Evolutionary conservation across 139 green algal genomes (phyloP).

Genomic region (Gonium pectorale): DNA sequence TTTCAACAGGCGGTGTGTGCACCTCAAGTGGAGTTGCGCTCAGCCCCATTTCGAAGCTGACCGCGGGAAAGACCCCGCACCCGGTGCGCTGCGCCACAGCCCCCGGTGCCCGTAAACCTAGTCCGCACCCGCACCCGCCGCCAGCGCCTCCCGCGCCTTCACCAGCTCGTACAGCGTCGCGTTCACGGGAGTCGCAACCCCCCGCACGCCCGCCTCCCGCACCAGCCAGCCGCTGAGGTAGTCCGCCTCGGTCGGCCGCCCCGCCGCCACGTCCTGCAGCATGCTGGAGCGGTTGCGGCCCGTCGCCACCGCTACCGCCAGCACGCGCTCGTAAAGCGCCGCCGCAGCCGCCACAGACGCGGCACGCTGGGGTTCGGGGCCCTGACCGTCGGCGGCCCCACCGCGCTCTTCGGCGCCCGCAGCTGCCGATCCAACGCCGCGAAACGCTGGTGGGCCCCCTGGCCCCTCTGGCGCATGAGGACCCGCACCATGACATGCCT

Average conservation of each 20-base stretch:
- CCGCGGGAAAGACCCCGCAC: too few species aligned
- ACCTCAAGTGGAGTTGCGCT: too few species aligned
- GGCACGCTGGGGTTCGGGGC: too few species aligned
- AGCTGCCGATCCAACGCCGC: background rate
- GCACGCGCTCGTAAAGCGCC: slow-evolving; percentile 21
- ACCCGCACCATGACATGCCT: too few species aligned
- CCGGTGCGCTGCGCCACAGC: too few species aligned
- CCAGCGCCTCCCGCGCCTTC: slow-evolving; percentile 27
- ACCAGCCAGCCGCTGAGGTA: slow-evolving; percentile 58
- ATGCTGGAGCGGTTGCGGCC: slow-evolving; percentile 59
- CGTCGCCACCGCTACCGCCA: slow-evolving; percentile 40
- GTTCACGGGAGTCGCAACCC: slow-evolving; percentile 30
- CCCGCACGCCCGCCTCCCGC: background rate
- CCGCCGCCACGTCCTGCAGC: slow-evolving; percentile 56
- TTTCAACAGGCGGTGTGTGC: too few species aligned
- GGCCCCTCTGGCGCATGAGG: too few species aligned
- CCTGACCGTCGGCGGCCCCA: too few species aligned
- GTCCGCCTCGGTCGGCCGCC: slow-evolving; percentile 52
- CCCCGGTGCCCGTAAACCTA: too few species aligned
- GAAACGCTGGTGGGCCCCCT: too few species aligned
- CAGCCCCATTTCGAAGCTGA: too few species aligned
- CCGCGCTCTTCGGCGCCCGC: background rate
- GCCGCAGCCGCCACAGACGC: background rate
- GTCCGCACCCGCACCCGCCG: background rate
- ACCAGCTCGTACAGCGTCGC: slow-evolving; percentile 27